Conservation (phyloP, 495 filamentous ascomycete species). For the Astrocystis sublimbata region DNA sequence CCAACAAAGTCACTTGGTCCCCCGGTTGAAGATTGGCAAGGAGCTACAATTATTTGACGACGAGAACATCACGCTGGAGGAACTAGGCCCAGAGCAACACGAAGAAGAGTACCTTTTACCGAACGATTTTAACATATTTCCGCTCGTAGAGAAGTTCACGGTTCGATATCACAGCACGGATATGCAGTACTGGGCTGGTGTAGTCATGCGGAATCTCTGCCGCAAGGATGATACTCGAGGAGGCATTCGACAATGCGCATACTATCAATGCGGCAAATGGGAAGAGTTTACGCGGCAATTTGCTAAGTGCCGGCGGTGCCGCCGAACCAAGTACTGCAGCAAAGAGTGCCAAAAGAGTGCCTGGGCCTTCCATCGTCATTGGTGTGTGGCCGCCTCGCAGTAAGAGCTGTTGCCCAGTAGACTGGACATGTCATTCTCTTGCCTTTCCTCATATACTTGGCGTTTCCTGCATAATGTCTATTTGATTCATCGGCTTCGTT, state of each 20-base stretch:
- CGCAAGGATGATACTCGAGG: constrained; percentile 93
- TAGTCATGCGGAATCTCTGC: constrained; percentile 98
- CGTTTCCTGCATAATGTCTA: constrained; percentile 42
- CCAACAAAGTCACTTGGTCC: constrained; percentile 90
- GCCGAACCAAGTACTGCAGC: constrained; percentile 98
- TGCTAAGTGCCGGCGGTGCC: constrained; percentile 94
- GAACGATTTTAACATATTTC: constrained; percentile 97
- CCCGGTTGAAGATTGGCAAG: constrained; percentile 82
- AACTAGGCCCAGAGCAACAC: constrained; percentile 53
- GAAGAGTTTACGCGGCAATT: constrained; percentile 95
- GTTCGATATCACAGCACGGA: constrained; percentile 90
- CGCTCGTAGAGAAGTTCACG: constrained; percentile 96
- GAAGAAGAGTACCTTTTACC: constrained; percentile 91
- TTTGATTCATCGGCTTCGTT: constrained; percentile 35
- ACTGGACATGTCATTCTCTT: constrained; percentile 21
- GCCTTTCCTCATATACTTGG: constrained; percentile 33
- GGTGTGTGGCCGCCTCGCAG: constrained; percentile 79
- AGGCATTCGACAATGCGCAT: constrained; percentile 94
- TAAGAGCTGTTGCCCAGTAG: constrained; percentile 36
- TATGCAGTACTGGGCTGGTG: constrained; percentile 99
- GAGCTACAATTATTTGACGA: constrained; percentile 77
- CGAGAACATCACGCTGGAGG: constrained; percentile 49
- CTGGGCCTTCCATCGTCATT: constrained; percentile 96
- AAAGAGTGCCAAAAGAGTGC: constrained; percentile 99
- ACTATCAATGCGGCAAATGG: constrained; percentile 98